Evolutionary conservation across 257 asterid genomes (phyloP), one percentile per base, ranked within the genome.

Genomic region (Gentiana macrophylla): DNA sequence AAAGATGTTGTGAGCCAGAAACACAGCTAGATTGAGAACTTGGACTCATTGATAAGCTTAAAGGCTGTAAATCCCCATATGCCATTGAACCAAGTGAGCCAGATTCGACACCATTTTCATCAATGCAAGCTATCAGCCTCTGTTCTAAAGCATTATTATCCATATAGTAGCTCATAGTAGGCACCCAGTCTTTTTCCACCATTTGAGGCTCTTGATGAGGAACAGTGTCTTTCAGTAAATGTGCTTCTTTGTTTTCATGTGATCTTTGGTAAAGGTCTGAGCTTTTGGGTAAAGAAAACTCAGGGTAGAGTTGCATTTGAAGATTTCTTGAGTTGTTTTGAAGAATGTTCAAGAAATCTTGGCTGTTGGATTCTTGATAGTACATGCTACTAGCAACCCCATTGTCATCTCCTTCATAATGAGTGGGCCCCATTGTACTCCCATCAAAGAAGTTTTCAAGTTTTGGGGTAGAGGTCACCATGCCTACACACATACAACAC

Each of bases 41-140:
- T 11, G 98, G 95, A 80, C 94, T 84, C 97, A 91, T 87, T 12
- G 97, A 87, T 60, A 91, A 66, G 72, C 79, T 91, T 56, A 91
- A 61, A 13, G 93, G 70, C 50, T 91, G 90, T 63, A 91, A 59
- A 64, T 91, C 95, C 5, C 93, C 86, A 58, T 80, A 84, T 1
- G 86, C 90, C 66, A 78, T 55, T 44, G 82, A 56, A 43, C 81
- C 77, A 67, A 67, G 55, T 35, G 73, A 55, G 15, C 66, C 72
- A 51, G 84, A 44, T 54, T 71, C 84, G 5, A 62, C 74, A 37
- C 65, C 77, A 56, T 63, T 74, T 35, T 68, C 77, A 52, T 56
- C 78, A 59, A 67, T 50, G 60, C 72, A 56, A 48, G 62, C 62
- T 11, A 65, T 69, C 70, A 80, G 70, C 61, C 76, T 74, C 44